These are phyloP conservation scores for Apophysomyces variabilis DNA, from an alignment of 371 early-diverging fungal genomes.

Conservation along the genomic window DNA sequence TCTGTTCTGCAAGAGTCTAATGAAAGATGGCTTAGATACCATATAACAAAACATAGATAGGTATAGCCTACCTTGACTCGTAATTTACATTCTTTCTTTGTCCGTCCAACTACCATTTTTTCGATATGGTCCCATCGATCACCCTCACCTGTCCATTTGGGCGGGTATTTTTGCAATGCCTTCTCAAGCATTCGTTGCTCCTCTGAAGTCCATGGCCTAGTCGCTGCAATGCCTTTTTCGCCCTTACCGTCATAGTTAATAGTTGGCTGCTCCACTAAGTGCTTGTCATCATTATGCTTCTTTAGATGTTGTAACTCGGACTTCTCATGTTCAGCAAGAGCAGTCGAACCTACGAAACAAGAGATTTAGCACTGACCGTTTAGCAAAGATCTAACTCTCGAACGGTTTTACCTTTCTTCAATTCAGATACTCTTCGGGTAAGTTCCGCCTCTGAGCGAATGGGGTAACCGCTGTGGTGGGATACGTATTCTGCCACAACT, in stretches of 20 bases:
- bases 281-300: constrained; percentile 31
- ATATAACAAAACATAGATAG: background rate
- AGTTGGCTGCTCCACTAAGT: constrained; percentile 29
- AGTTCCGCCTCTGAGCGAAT: constrained; percentile 53
- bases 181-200: constrained; percentile 59
- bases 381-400: background rate
- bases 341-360: constrained; percentile 22
- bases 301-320: constrained; percentile 25
- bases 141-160: constrained; percentile 53
- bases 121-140: constrained; percentile 72
- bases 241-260: constrained; percentile 21
- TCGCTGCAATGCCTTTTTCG: constrained; percentile 24
- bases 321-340: constrained; percentile 24
- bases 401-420: constrained; percentile 40
- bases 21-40: background rate
- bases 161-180: constrained; percentile 60
- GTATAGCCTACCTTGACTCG: constrained; percentile 53
- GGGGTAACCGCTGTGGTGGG: constrained; percentile 49
- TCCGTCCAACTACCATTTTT: constrained; percentile 52
- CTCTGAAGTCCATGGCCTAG: constrained; percentile 51
- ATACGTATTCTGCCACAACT: constrained; percentile 58
- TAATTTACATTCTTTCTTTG: constrained; percentile 63
- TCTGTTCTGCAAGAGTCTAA: background rate
- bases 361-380: background rate
- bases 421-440: constrained; percentile 50